Evolutionary conservation across 345 rosid genomes (phyloP).

Genomic region (Citrus sinensis): DVS_A1.0 CM039164.1:627001-627500

Average conservation of each 20-base stretch:
- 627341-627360: not conserved
- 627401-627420: not conserved
- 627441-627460: not conserved
- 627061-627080: not conserved
- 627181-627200: not conserved
- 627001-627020: not conserved
- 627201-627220: not conserved
- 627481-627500: slow-evolving; percentile 1
- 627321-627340: not conserved
- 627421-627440: not conserved
- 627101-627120: not conserved
- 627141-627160: not conserved
- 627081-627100: not conserved
- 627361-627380: not conserved
- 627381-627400: not conserved
- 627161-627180: not conserved
- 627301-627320: not conserved
- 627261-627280: not conserved
- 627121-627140: not conserved
- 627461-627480: not conserved
- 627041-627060: not conserved
- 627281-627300: not conserved
- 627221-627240: not conserved
- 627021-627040: not conserved
- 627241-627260: not conserved